These are phyloP conservation scores for Takashimella tepidaria DNA, from an alignment of 1,284 basidiomycete species.

Conservation along the genomic window DNA sequence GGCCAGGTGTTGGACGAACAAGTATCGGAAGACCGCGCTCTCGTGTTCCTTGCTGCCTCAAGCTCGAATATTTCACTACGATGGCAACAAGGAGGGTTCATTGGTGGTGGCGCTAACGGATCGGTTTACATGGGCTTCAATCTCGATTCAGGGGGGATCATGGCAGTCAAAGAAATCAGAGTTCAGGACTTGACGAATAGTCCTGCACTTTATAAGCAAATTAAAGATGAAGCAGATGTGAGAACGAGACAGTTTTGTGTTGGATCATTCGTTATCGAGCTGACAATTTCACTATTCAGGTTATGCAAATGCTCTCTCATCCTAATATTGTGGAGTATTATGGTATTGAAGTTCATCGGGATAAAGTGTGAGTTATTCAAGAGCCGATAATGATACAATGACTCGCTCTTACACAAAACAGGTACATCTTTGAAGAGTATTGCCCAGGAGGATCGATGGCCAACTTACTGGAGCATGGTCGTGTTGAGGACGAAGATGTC, in stretches of 20 bases:
- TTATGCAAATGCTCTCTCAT: constrained; percentile 98
- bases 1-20: constrained; percentile 89
- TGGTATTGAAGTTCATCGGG: constrained; percentile 94
- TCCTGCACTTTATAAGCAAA: constrained; percentile 82
- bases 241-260: neutral
- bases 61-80: constrained; percentile 92
- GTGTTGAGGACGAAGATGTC: constrained; percentile 95
- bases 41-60: constrained; percentile 86
- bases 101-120: constrained; percentile 95
- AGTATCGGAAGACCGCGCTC: constrained; percentile 81
- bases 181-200: constrained; percentile 86
- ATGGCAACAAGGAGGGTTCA: constrained; percentile 98
- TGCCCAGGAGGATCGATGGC: constrained; percentile 95
- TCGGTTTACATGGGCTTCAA: constrained; percentile 98
- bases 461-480: constrained; percentile 82
- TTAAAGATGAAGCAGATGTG: constrained; percentile 88
- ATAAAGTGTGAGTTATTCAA: constrained; percentile 68
- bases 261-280: neutral
- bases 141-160: constrained; percentile 89
- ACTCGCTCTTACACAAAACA: neutral
- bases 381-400: too few relatives aligned
- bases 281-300: constrained; percentile 2
- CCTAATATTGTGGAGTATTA: constrained; percentile 99
- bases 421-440: constrained; percentile 97
- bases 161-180: constrained; percentile 99